Evolutionary conservation across 345 rosid genomes (phyloP).

Genomic region (Fremontodendron californicum): DNA sequence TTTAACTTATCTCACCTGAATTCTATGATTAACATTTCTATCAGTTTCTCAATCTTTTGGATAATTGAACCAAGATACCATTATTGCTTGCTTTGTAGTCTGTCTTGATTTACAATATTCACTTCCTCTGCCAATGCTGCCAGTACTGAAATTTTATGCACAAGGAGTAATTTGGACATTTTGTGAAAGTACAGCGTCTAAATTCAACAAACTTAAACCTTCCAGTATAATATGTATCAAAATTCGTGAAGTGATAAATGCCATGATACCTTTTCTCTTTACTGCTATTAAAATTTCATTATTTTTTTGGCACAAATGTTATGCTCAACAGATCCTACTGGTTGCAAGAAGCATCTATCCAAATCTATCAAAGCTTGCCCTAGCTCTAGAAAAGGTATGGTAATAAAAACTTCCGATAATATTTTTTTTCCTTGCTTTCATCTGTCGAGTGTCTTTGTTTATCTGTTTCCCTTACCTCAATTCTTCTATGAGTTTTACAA

Average conservation of each 20-base stretch:
- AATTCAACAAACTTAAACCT: not conserved
- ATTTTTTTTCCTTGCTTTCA: not conserved
- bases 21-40: not conserved
- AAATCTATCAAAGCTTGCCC: constrained; percentile 84
- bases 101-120: not conserved
- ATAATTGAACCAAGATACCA: not conserved
- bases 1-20: not conserved
- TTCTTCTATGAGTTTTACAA: not conserved
- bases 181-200: not conserved
- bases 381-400: constrained; percentile 85
- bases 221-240: not conserved
- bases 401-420: not conserved
- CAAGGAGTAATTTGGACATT: not conserved
- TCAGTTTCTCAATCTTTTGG: not conserved
- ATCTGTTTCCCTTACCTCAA: not conserved
- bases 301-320: not conserved
- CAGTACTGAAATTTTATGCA: not conserved
- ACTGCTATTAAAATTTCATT: not conserved
- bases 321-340: constrained; percentile 58
- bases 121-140: not conserved
- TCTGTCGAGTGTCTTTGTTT: not conserved
- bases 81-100: not conserved
- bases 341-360: constrained; percentile 76
- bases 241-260: not conserved
- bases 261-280: not conserved